A percentile compares a stretch with the other conserved stretches of the same genome.
phyloP scores from a whole-genome alignment of 2,329 filamentous ascomycete genomes.

The Colletotrichum graminicola region DNA sequence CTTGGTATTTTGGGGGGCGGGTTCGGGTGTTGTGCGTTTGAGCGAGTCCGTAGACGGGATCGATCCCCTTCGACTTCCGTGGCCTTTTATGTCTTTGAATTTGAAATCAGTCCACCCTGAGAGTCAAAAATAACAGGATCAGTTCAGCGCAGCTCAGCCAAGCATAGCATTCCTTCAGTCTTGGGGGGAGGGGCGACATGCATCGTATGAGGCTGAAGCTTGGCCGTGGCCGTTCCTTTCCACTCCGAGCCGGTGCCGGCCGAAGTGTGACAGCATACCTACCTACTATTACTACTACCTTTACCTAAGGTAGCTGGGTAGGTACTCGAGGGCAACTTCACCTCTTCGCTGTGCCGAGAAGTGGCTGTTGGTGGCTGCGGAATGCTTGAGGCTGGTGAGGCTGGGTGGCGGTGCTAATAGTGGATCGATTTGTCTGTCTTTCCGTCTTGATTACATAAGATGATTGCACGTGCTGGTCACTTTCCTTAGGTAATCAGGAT shows the following conservation, averaged over 20 bases:
- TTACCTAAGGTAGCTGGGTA: too few species aligned
- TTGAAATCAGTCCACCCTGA: constrained; percentile 34
- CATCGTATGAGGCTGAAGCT: constrained; percentile 37
- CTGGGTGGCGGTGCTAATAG: not conserved
- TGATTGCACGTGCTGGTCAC: too few species aligned
- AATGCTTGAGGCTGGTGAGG: constrained; percentile 1
- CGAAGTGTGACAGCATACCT: constrained; percentile 21
- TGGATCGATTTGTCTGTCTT: too few species aligned
- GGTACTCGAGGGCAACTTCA: not conserved
- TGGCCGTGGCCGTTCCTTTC: constrained; percentile 17
- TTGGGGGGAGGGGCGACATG: constrained; percentile 17
- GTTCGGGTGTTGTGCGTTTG: constrained; percentile 12
- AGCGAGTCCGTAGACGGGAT: not conserved
- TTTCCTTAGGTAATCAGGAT: not conserved
- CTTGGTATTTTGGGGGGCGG: not conserved
- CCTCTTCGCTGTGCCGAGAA: not conserved
- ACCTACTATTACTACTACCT: not conserved
- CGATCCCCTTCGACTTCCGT: not conserved
- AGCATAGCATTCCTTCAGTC: constrained; percentile 18
- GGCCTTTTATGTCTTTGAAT: constrained; percentile 6
- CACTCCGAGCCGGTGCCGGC: constrained; percentile 38
- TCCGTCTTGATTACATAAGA: not conserved
- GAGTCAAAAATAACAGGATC: not conserved
- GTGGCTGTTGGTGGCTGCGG: not conserved
- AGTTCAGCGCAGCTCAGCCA: constrained; percentile 18